These are phyloP conservation scores for Simplicillium aogashimaense DNA, from an alignment of 2,329 filamentous ascomycete species.

Conservation along the genomic window DNA sequence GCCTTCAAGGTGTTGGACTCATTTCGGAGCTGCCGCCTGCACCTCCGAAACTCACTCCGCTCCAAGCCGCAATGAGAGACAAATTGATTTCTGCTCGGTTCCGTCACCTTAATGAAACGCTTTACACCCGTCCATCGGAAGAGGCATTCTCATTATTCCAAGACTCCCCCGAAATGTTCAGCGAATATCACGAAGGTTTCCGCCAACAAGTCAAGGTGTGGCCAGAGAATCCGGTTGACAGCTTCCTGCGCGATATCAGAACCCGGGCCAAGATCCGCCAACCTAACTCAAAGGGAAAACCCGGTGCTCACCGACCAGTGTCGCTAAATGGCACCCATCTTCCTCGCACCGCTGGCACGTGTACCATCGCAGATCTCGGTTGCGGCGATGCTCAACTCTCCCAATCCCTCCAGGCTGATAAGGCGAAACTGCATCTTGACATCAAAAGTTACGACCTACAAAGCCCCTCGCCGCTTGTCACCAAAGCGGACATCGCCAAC, in stretches of 20 bases:
- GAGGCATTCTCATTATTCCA: constrained; percentile 78
- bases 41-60: constrained; percentile 66
- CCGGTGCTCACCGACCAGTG: constrained; percentile 14
- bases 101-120: constrained; percentile 91
- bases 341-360: constrained; percentile 61
- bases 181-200: constrained; percentile 94
- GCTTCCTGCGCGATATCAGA: constrained; percentile 66
- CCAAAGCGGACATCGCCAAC: constrained; percentile 77
- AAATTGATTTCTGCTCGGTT: constrained; percentile 94
- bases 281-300: constrained; percentile 15
- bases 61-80: constrained; percentile 88
- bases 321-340: constrained; percentile 36
- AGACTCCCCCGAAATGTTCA: constrained; percentile 83
- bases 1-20: constrained; percentile 11
- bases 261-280: constrained; percentile 48
- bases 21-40: constrained; percentile 21
- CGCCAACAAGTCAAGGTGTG: constrained; percentile 89
- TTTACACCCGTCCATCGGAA: constrained; percentile 83
- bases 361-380: constrained; percentile 81
- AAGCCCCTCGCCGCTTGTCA: constrained; percentile 65
- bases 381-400: constrained; percentile 87
- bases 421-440: constrained; percentile 59
- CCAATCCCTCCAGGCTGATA: constrained; percentile 51
- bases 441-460: constrained; percentile 84
- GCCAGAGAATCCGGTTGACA: constrained; percentile 93